phyloP scores from a whole-genome alignment of 2,329 filamentous ascomycete species.

The Coniochaeta hoffmannii region DNA sequence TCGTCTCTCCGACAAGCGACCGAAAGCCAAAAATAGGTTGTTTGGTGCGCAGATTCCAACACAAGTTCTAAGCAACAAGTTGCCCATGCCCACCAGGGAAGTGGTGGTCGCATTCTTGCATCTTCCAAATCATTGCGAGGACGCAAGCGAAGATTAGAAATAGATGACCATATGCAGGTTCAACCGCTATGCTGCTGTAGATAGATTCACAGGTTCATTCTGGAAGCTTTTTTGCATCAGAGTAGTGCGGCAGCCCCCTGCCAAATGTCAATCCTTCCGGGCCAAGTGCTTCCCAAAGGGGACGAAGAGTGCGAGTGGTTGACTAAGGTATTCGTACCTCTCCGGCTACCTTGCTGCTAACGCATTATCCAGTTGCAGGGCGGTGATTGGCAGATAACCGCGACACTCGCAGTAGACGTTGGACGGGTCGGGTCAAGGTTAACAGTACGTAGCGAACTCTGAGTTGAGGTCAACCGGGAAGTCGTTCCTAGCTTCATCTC shows the following conservation, averaged over 20 bases:
- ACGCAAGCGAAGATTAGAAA: background rate
- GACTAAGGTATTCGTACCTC: too few species aligned
- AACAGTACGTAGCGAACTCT: background rate
- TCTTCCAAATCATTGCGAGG: background rate
- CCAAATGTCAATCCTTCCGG: background rate
- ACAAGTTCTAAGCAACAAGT: background rate
- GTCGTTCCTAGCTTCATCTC: background rate
- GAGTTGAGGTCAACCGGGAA: background rate
- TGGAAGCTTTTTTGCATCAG: background rate
- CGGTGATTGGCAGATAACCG: background rate
- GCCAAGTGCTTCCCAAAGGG: background rate
- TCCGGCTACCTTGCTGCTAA: too few species aligned
- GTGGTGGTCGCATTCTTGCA: background rate
- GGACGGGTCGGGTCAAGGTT: too few species aligned
- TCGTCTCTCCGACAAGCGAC: background rate
- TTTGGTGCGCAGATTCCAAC: background rate
- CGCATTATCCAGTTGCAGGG: background rate
- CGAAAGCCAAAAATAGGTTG: conserved; percentile 1
- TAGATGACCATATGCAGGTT: background rate
- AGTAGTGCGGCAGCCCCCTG: background rate
- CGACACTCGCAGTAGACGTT: background rate
- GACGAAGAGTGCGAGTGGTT: background rate
- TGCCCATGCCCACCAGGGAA: background rate
- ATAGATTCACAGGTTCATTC: background rate
- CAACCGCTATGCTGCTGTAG: background rate